A percentile compares a stretch with the other conserved stretches of the same genome.
Conservation (phyloP, 2,329 filamentous ascomycete genomes). For the Paracamarosporium sp. region DNA sequence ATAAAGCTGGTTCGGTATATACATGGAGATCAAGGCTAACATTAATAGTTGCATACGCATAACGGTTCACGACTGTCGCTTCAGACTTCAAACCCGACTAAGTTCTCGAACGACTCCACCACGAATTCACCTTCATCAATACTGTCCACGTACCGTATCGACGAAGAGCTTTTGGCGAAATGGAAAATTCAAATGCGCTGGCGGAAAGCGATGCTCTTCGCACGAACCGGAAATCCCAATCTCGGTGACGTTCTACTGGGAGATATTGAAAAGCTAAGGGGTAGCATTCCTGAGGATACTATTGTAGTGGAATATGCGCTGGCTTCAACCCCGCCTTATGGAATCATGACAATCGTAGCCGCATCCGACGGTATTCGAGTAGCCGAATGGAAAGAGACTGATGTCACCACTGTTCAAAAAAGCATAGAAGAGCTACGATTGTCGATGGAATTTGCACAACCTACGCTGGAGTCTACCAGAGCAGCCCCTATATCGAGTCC, state of each 20-base stretch:
- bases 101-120: background rate
- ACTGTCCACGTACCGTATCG: background rate
- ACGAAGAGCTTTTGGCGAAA: conserved; percentile 10
- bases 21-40: background rate
- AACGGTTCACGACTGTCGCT: background rate
- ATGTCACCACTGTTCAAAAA: conserved; percentile 8
- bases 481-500: background rate
- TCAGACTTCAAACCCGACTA: background rate
- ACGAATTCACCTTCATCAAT: background rate
- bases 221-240: conserved; percentile 10
- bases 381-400: conserved; percentile 14
- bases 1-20: background rate
- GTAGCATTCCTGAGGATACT: conserved; percentile 8
- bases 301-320: conserved; percentile 14
- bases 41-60: background rate
- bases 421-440: conserved; percentile 7
- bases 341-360: conserved; percentile 14
- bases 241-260: conserved; percentile 10
- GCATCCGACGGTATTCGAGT: conserved; percentile 8
- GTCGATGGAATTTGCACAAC: background rate
- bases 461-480: background rate
- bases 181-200: conserved; percentile 8
- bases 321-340: conserved; percentile 11
- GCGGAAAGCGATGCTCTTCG: conserved; percentile 11
- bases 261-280: conserved; percentile 8